Percentiles rank a stretch among this genome's conserved stretches.
These are phyloP conservation scores for Sporisorium sorghi DNA, from an alignment of 1,284 basidiomycete species.

Conservation along the genomic window DNA sequence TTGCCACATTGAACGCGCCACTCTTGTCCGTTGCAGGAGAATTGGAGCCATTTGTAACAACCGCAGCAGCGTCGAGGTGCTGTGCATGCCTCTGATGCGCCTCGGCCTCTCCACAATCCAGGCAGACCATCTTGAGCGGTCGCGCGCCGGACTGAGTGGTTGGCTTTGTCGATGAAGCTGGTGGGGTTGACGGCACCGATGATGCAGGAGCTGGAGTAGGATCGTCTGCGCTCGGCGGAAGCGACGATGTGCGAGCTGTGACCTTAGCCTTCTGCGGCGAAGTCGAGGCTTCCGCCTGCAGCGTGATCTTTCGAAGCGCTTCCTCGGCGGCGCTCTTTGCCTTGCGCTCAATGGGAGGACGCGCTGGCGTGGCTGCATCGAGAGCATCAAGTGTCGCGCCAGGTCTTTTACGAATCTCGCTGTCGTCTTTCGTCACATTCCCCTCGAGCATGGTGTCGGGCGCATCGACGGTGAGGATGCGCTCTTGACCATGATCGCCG, in stretches of 20 bases:
- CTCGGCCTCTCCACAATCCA: slow-evolving; percentile 53
- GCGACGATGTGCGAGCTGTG: slow-evolving; percentile 36
- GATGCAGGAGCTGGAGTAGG: neutral
- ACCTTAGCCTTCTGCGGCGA: slow-evolving; percentile 26
- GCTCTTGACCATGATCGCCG: slow-evolving; percentile 48
- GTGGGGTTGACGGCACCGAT: neutral
- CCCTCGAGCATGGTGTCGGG: slow-evolving; percentile 24
- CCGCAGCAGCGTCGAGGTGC: slow-evolving; percentile 26
- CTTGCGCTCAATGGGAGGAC: slow-evolving; percentile 19
- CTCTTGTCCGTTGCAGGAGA: neutral
- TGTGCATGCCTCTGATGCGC: slow-evolving; percentile 43
- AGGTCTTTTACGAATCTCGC: slow-evolving; percentile 35
- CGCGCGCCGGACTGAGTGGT: slow-evolving; percentile 10
- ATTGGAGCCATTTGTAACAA: slow-evolving; percentile 1
- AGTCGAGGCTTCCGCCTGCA: slow-evolving; percentile 17
- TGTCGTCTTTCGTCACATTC: slow-evolving; percentile 31
- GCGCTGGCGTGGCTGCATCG: slow-evolving; percentile 9
- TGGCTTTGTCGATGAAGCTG: neutral
- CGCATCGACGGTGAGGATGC: slow-evolving; percentile 28
- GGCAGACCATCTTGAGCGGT: slow-evolving; percentile 50
- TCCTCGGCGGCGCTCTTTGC: slow-evolving; percentile 48
- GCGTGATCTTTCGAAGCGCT: slow-evolving; percentile 38
- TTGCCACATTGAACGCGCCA: slow-evolving; percentile 10
- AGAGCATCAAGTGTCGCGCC: slow-evolving; percentile 20
- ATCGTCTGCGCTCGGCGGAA: slow-evolving; percentile 27